Conservation (phyloP, 768 basidiomycete species). For the Postia placenta region DNA sequence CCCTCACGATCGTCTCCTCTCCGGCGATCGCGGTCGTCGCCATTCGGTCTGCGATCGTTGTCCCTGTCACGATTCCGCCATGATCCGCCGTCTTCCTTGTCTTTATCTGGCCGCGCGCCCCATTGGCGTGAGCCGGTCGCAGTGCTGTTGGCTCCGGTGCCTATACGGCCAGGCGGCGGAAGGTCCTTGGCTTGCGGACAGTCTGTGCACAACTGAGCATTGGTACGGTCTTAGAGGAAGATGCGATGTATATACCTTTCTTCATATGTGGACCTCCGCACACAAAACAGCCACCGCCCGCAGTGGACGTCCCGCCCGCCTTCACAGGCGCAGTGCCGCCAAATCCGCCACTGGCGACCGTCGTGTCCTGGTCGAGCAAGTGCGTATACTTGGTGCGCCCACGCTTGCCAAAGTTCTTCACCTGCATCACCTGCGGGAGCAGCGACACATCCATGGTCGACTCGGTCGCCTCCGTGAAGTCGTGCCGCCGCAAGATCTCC, state of each 20-base stretch:
- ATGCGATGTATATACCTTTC: constrained; percentile 51
- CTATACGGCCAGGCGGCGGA: constrained; percentile 21
- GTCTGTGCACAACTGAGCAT: constrained; percentile 15
- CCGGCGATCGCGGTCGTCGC: constrained; percentile 13
- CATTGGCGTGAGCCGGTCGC: constrained; percentile 17
- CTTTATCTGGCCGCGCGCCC: constrained; percentile 14
- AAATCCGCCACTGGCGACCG: constrained; percentile 53
- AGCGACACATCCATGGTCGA: constrained; percentile 83
- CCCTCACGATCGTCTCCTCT: constrained; percentile 11
- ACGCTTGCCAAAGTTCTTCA: constrained; percentile 89
- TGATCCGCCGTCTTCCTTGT: constrained; percentile 12
- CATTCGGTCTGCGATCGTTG: constrained; percentile 8
- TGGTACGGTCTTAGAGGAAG: too few relatives aligned
- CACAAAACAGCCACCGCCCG: constrained; percentile 74
- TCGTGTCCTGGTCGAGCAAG: constrained; percentile 91
- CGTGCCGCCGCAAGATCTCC: constrained; percentile 76
- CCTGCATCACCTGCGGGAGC: constrained; percentile 95
- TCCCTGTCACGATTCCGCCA: constrained; percentile 18
- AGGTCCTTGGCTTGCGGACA: constrained; percentile 29
- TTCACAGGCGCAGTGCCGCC: constrained; percentile 52
- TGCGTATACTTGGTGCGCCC: constrained; percentile 96
- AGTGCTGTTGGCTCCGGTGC: constrained; percentile 28
- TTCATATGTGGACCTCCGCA: constrained; percentile 95
- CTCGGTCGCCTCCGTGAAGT: constrained; percentile 87
- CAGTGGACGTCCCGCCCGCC: constrained; percentile 43